phyloP scores from a whole-genome alignment of 441 rosid species.

The Aquilaria agallochum region DNA sequence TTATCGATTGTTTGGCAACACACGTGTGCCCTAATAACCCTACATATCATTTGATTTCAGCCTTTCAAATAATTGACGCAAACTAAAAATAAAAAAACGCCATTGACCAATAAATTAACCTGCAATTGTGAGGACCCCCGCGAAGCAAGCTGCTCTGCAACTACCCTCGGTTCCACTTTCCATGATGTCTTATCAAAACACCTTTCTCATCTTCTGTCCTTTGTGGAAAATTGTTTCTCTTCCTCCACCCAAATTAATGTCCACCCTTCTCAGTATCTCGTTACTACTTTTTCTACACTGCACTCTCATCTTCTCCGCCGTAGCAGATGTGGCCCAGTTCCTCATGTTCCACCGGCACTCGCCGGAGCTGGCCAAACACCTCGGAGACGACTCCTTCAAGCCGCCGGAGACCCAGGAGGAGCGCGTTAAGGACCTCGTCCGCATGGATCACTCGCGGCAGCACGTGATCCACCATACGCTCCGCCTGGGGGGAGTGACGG shows the following conservation, averaged over 20 bases:
- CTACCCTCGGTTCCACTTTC: too few species aligned
- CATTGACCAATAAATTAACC: too few species aligned
- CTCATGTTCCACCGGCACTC: slow-evolving; percentile 29
- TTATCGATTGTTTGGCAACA: too few species aligned
- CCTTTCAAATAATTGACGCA: too few species aligned
- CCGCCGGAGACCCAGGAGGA: slow-evolving; percentile 14
- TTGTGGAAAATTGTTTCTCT: background rate
- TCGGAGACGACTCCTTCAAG: background rate
- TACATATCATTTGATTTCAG: too few species aligned
- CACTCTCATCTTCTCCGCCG: background rate
- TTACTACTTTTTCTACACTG: background rate
- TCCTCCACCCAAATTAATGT: slow-evolving; percentile 1
- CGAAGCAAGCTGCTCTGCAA: too few species aligned
- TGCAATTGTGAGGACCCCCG: too few species aligned
- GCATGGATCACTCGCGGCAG: slow-evolving; percentile 17
- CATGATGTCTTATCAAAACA: too few species aligned
- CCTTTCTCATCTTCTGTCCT: too few species aligned
- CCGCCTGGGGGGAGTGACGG: background rate
- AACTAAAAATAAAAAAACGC: too few species aligned
- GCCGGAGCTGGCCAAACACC: slow-evolving; percentile 4
- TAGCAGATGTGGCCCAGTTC: background rate
- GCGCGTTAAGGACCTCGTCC: slow-evolving; percentile 13
- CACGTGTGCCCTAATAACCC: too few species aligned
- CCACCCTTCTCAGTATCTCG: slow-evolving; percentile 3
- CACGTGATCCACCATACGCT: slow-evolving; percentile 1